phyloP scores from a whole-genome alignment of 2,329 filamentous ascomycete genomes.

The Pleurostoma richardsiae region DNA sequence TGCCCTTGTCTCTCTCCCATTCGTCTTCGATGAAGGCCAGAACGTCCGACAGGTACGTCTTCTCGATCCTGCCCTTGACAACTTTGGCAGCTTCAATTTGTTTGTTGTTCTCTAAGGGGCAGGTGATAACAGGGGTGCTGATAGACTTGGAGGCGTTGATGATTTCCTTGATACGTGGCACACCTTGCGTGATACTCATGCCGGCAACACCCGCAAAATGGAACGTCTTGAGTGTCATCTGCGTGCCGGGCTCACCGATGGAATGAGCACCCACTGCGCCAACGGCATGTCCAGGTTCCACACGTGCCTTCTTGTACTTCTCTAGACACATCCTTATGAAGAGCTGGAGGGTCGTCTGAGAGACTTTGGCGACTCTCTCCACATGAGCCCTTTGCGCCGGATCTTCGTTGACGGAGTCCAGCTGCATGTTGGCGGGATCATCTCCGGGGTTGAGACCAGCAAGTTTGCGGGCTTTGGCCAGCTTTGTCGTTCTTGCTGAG shows the following conservation, averaged over 20 bases:
- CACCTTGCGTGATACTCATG: conserved; percentile 99
- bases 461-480: conserved; percentile 47
- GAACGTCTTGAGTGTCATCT: conserved; percentile 99
- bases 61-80: conserved; percentile 91
- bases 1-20: conserved; percentile 73
- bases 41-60: conserved; percentile 82
- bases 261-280: conserved; percentile 96
- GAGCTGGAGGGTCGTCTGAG: conserved; percentile 62
- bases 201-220: conserved; percentile 99
- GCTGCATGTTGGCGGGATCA: conserved; percentile 20
- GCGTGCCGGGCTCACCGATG: conserved; percentile 95
- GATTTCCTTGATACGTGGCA: conserved; percentile 99
- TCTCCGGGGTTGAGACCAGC: conserved; percentile 41
- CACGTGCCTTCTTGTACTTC: conserved; percentile 87
- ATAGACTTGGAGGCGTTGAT: conserved; percentile 97
- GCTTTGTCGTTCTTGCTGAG: conserved; percentile 51
- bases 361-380: conserved; percentile 80
- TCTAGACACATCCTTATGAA: conserved; percentile 81
- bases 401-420: conserved; percentile 12
- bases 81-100: conserved; percentile 78
- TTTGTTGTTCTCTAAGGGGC: conserved; percentile 71
- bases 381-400: conserved; percentile 35
- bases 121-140: conserved; percentile 89
- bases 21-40: conserved; percentile 80
- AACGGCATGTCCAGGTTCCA: conserved; percentile 92